Evolutionary conservation across 768 basidiomycete species (phyloP).

Genomic region (Stropharia rugosoannulata): DNA sequence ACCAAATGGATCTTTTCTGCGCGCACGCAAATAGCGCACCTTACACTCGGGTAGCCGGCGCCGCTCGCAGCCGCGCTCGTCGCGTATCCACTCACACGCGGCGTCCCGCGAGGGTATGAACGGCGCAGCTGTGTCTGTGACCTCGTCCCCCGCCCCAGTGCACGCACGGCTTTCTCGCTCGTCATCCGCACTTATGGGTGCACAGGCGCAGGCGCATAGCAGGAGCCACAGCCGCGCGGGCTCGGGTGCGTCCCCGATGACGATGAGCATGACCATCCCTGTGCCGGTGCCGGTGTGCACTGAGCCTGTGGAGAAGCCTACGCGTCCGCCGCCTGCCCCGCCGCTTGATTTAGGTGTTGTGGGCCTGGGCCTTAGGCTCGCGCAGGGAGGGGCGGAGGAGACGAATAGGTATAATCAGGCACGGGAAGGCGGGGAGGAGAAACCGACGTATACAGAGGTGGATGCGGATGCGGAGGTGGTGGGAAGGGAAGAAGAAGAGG

Average conservation of each 20-base stretch:
- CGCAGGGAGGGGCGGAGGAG: not conserved
- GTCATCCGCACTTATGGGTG: not conserved
- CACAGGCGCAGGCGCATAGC: not conserved
- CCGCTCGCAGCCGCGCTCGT: not conserved
- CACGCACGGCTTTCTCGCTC: not conserved
- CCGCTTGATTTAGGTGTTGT: constrained; percentile 7
- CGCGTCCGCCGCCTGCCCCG: constrained; percentile 18
- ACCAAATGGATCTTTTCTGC: too few species aligned
- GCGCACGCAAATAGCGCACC: too few species aligned
- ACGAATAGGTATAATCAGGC: not conserved
- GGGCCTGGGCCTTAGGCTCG: not conserved
- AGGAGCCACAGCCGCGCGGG: not conserved
- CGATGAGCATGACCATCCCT: constrained; percentile 2
- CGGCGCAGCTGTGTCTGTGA: not conserved
- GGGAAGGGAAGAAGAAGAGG: not conserved
- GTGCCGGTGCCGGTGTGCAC: constrained; percentile 6
- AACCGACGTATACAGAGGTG: not conserved
- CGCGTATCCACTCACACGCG: not conserved
- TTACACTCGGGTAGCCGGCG: not conserved
- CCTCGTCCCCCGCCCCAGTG: not conserved
- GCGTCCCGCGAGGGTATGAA: not conserved
- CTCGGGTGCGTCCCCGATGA: not conserved
- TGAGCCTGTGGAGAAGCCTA: constrained; percentile 3
- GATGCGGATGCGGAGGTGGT: not conserved
- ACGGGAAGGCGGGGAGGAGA: not conserved